Conservation (phyloP, 352 stramenopile species). For the Aphanomyces astaci region DNA sequence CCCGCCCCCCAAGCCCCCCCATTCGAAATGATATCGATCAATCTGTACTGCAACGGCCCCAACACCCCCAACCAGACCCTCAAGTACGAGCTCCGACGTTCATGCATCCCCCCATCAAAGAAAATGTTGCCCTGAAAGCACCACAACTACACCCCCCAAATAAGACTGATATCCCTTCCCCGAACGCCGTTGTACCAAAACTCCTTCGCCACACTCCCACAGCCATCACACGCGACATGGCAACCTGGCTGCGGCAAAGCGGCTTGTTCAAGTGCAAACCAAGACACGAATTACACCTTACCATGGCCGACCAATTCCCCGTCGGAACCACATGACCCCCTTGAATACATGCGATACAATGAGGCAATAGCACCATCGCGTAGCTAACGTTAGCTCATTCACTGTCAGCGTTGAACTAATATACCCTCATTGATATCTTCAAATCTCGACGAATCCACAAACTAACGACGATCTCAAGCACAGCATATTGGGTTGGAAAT, state of each 20-base stretch:
- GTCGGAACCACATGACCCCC: background rate
- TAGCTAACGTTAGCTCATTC: too few species aligned
- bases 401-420: too few species aligned
- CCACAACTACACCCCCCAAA: too few species aligned
- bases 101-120: too few species aligned
- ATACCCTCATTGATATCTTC: too few species aligned
- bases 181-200: background rate
- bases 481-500: background rate
- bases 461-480: too few species aligned
- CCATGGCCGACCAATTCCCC: background rate
- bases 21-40: background rate
- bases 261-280: constrained; percentile 3
- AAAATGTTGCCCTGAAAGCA: too few species aligned
- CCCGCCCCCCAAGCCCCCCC: background rate
- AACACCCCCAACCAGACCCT: background rate
- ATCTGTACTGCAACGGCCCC: background rate
- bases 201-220: background rate
- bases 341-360: background rate
- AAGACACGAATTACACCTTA: background rate
- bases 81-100: too few species aligned
- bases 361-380: too few species aligned
- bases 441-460: too few species aligned
- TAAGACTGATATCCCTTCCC: background rate
- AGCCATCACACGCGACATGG: constrained; percentile 8
- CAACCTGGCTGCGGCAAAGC: background rate